Conservation (phyloP, 2,329 filamentous ascomycete species). For the Aspergillus candidus region DNA sequence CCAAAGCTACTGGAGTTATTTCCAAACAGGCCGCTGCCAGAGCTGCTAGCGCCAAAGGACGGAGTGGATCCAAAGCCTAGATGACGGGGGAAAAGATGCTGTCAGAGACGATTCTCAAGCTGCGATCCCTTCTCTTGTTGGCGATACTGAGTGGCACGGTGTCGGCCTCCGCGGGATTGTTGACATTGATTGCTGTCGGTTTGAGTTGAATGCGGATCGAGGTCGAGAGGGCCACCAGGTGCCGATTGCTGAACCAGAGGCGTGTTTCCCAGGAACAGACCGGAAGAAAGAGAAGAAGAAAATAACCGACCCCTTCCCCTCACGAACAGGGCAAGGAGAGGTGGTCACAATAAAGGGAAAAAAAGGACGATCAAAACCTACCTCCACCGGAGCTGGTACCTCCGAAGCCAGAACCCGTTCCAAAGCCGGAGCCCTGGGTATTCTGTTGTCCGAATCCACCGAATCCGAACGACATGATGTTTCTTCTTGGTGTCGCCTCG, state of each 20-base stretch:
- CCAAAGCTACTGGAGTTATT: conserved; percentile 36
- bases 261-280: neutral
- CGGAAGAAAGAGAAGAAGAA: conserved; percentile 1
- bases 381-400: conserved; percentile 30
- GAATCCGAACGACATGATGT: conserved; percentile 41
- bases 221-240: conserved; percentile 24
- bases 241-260: conserved; percentile 10
- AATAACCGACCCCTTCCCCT: neutral
- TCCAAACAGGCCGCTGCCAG: conserved; percentile 31
- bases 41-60: conserved; percentile 27
- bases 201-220: conserved; percentile 23
- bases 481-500: conserved; percentile 16
- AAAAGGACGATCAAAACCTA: conserved; percentile 24
- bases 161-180: conserved; percentile 17
- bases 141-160: conserved; percentile 21
- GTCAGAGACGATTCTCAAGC: conserved; percentile 35
- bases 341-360: conserved; percentile 7
- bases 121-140: conserved; percentile 28
- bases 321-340: conserved; percentile 5
- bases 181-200: conserved; percentile 15
- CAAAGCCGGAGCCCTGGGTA: conserved; percentile 40
- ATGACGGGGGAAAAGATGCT: conserved; percentile 28
- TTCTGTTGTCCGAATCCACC: conserved; percentile 58
- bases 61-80: conserved; percentile 38
- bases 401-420: conserved; percentile 33